These are phyloP conservation scores for Picea abies DNA, from an alignment of 83 land plant species.

Conservation along the genomic window DNA sequence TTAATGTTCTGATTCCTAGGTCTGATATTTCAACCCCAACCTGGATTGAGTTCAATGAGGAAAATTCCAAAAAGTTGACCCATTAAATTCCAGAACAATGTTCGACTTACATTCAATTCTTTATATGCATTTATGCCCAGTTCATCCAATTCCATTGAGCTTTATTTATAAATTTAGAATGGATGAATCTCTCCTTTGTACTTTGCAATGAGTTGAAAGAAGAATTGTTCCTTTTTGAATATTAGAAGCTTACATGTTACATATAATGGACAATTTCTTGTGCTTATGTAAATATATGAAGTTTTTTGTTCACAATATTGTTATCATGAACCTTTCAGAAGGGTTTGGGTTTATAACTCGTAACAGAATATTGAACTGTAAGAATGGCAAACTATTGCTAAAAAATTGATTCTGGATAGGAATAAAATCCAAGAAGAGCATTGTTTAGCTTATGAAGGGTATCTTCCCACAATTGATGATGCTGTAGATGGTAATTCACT, in stretches of 20 bases:
- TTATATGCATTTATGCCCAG: background rate
- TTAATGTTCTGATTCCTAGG: background rate
- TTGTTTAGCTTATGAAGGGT: too few relatives aligned
- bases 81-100: background rate
- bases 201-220: background rate
- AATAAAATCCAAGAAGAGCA: too few relatives aligned
- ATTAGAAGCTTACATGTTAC: background rate
- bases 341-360: too few relatives aligned
- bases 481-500: too few relatives aligned
- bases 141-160: background rate
- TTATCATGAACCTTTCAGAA: background rate
- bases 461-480: too few relatives aligned
- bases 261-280: background rate
- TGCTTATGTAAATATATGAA: too few relatives aligned
- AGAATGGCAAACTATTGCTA: too few relatives aligned
- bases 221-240: background rate
- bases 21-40: background rate
- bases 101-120: background rate
- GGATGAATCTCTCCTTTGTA: background rate
- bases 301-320: too few relatives aligned
- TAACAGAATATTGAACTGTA: too few relatives aligned
- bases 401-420: too few relatives aligned
- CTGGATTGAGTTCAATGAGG: background rate
- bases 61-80: background rate
- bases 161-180: background rate